Base-by-base conservation (phyloP, 495 filamentous ascomycete species). In the Penicillium malachiteum region DNA sequence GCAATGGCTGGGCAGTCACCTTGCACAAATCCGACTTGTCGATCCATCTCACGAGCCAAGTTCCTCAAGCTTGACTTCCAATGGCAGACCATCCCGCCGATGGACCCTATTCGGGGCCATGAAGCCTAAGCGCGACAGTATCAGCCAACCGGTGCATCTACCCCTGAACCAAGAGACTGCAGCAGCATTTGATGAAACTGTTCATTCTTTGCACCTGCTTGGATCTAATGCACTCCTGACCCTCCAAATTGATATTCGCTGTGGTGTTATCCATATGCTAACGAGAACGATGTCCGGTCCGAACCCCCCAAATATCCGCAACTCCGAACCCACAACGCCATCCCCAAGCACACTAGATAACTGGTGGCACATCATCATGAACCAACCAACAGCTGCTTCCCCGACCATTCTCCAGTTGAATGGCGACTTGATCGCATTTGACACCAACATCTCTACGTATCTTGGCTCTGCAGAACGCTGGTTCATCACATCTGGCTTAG, bases 1-100 rank as follows among this genome's bases (percentile, higher is more conserved):
- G 81, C 89, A 94, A 81, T 98, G 94, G 94, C 85, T 98, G 21
- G 86, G 88, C 51, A 87, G 83, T 61, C 91, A 91, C 68, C 81
- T 96, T 14, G 65, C 76, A 11, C 79, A 88, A 50, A 79, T 97
- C 37, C 85, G 93, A 21, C 85, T 88, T 58, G 87, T 96, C 17
- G 68, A 68, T 8, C 66, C 72, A 13, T 49, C 72, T 2, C 63
- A 74, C 5, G 81, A 84, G 35, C 58, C 71, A 18, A 72, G 71
- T 3, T 65, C 70, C 5, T 63, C 70, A 21, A 71, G 72, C 17
- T 64, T 66, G 32, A 55, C 76, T 7, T 65, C 71, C 7, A 74
- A 69, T 32, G 67, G 69, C 21, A 67, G 73, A 16, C 71, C 75
- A 13, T 71, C 72, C 33, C 86, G 88, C 48, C 83, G 92, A 49